Base-by-base conservation (phyloP, 2,329 filamentous ascomycete species). In the Trichoderma sp. region DNA sequence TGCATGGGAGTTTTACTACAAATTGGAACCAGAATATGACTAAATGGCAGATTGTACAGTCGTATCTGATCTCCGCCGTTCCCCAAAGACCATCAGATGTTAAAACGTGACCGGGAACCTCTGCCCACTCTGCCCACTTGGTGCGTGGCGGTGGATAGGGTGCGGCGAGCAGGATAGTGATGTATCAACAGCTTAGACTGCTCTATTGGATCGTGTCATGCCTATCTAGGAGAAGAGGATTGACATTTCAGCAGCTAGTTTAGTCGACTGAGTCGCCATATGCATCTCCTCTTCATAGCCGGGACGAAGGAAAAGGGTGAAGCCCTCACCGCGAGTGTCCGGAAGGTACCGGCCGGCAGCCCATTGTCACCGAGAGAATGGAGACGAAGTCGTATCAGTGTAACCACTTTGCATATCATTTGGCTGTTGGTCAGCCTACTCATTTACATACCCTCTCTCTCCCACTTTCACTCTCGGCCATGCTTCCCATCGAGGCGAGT, bases 121-220 rank as follows among this genome's bases (percentile, higher is more conserved):
- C 24, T 63, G 56, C 38, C 68, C 68, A 71, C 68, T 18, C 29
- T 31, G 56, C 68, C 68, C 68, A 63, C 68, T 71, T 71, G n/a
- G 68, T 35, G n/a, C n/a, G 45, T 45, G 21, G 56, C 27, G 27
- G 68, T 63, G 68, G 38, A 14, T 50, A 63, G 29, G 68, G 56
- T 33, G 45, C 38, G 27, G 38, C 56, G 56, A 71, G 38, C 27
- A 71, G 18, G 56, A 71, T 38, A 71, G 41, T 71, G 41, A 53
- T 29, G 41, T 68, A 68, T 68, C 65, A 68, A 45, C 31, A 24
- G 29, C n/a, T 33, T 35, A 33, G 14, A 53, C 29, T 31, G 41
- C 16, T 68, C 21, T 53, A 16, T 56, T 68, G 41, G 65, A 33
- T 45, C 27, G 65, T 68, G 24, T 68, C 45, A 56, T 18, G 7